These are phyloP conservation scores for Candida dendrica DNA, from an alignment of 805 yeast species.

Conservation along the genomic window DNA sequence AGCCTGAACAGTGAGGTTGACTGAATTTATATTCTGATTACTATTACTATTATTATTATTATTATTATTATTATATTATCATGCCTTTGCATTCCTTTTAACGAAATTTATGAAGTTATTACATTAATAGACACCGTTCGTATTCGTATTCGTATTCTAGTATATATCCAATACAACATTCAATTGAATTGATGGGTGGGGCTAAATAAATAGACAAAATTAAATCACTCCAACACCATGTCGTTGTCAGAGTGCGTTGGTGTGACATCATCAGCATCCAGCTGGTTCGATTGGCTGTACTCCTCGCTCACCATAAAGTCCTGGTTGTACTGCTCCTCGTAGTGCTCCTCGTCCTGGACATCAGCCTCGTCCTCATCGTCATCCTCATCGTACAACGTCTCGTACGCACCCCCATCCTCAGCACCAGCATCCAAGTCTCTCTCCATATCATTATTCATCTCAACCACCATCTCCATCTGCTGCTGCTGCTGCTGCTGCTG, in stretches of 20 bases:
- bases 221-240: background rate
- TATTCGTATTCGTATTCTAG: too few species aligned
- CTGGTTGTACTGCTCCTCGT: slow-evolving; percentile 14
- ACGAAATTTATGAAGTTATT: background rate
- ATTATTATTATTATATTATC: too few species aligned
- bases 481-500: background rate
- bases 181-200: too few species aligned
- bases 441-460: slow-evolving; percentile 10
- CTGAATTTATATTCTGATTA: background rate
- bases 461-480: slow-evolving; percentile 8
- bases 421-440: slow-evolving; percentile 40
- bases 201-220: too few species aligned
- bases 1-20: slow-evolving; percentile 14
- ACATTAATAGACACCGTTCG: too few species aligned
- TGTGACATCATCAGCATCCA: slow-evolving; percentile 6
- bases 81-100: background rate
- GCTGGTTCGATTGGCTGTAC: slow-evolving; percentile 26
- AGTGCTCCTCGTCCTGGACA: slow-evolving; percentile 13
- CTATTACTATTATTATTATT: background rate
- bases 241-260: slow-evolving; percentile 13
- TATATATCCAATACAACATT: too few species aligned
- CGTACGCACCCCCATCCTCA: slow-evolving; percentile 20
- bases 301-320: slow-evolving; percentile 31
- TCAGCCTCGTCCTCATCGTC: slow-evolving; percentile 7
- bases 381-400: background rate